Conservation (phyloP, 2,329 filamentous ascomycete species). For the Cladosporium velox region DNA sequence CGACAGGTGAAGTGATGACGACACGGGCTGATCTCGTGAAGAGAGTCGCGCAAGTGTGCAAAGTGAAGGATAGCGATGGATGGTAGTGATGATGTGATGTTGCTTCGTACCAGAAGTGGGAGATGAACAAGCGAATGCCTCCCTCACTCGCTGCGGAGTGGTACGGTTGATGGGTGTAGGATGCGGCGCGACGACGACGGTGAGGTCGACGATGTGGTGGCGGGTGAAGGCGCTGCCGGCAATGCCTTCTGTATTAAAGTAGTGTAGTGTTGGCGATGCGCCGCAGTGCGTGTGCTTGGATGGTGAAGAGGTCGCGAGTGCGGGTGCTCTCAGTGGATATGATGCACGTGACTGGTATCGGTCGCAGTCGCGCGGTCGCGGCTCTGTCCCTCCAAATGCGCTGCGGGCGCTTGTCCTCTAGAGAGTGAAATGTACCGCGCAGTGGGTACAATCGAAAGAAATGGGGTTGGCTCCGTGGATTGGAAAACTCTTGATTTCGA, state of each 20-base stretch:
- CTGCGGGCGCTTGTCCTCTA: slow-evolving; percentile 17
- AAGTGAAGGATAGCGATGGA: slow-evolving; percentile 10
- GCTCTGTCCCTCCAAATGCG: slow-evolving; percentile 16
- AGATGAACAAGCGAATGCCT: slow-evolving; percentile 31
- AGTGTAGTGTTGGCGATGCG: slow-evolving; percentile 10
- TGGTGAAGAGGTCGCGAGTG: slow-evolving; percentile 8
- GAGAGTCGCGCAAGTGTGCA: slow-evolving; percentile 9
- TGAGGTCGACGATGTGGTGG: slow-evolving; percentile 14
- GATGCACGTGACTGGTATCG: slow-evolving; percentile 16
- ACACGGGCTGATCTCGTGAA: slow-evolving; percentile 8
- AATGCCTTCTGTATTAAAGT: slow-evolving; percentile 22
- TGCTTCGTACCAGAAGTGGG: slow-evolving; percentile 27
- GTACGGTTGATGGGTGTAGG: slow-evolving; percentile 15
- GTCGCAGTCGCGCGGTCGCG: not conserved
- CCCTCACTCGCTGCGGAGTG: slow-evolving; percentile 28
- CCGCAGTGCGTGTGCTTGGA: slow-evolving; percentile 6
- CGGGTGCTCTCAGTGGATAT: slow-evolving; percentile 1
- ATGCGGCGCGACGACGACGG: slow-evolving; percentile 9
- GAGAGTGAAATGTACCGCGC: slow-evolving; percentile 19
- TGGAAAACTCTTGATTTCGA: slow-evolving; percentile 18
- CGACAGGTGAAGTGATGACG: slow-evolving; percentile 11
- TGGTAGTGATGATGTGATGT: slow-evolving; percentile 12
- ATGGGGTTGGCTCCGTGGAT: slow-evolving; percentile 10
- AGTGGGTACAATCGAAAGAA: slow-evolving; percentile 19
- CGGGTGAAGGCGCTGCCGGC: slow-evolving; percentile 22